A percentile compares a stretch with the other conserved stretches of the same genome.
Conservation (phyloP, 441 rosid species). For the Arabidopsis lyrata region DNA sequence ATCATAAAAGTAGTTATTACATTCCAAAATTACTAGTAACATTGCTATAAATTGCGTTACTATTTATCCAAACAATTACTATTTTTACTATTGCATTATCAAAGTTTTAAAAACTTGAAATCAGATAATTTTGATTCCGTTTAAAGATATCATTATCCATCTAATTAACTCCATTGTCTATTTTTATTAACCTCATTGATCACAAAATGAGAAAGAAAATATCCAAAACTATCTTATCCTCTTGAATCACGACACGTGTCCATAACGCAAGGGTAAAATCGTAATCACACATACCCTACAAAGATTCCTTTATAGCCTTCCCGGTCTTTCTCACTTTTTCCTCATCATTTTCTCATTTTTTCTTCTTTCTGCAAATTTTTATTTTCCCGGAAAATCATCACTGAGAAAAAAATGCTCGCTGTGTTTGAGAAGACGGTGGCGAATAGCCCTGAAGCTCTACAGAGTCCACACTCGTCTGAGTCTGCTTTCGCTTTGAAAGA, state of each 20-base stretch:
- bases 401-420: slow-evolving; percentile 67
- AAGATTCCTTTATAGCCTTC: slow-evolving; percentile 43
- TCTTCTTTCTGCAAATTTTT: neutral
- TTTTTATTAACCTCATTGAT: neutral
- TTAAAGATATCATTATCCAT: slow-evolving; percentile 11
- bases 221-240: slow-evolving; percentile 1
- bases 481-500: slow-evolving; percentile 65
- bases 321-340: slow-evolving; percentile 38
- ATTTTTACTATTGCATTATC: neutral
- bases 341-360: neutral
- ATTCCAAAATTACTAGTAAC: neutral
- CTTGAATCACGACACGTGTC: neutral
- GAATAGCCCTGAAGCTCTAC: slow-evolving; percentile 83
- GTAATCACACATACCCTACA: neutral
- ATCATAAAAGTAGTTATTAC: neutral
- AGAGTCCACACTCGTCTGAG: slow-evolving; percentile 59
- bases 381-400: slow-evolving; percentile 45
- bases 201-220: neutral
- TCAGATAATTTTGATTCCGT: slow-evolving; percentile 7
- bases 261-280: slow-evolving; percentile 2
- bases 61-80: neutral
- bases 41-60: neutral
- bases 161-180: neutral
- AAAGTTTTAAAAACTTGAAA: neutral
- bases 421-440: slow-evolving; percentile 86